Percentiles rank a stretch among this genome's conserved stretches.
Evolutionary conservation across 257 asterid species (phyloP).

Genomic region (Salvia rosmarinus): DNA sequence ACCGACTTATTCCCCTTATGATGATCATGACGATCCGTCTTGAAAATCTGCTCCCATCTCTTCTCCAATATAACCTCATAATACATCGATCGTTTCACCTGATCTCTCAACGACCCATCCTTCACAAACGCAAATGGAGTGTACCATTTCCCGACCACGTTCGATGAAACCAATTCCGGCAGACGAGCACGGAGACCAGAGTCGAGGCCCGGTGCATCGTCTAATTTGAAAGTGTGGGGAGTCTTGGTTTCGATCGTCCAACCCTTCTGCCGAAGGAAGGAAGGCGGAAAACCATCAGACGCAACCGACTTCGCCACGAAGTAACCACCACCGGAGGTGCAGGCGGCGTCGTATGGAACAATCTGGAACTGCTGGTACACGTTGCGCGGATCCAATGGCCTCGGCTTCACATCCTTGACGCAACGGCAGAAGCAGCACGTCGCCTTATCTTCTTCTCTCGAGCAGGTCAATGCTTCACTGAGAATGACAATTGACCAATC

Average conservation of each 20-base stretch:
- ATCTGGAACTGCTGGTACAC: conserved; percentile 52
- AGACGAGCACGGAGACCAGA: conserved; percentile 37
- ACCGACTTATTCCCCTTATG: conserved; percentile 27
- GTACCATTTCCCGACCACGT: conserved; percentile 59
- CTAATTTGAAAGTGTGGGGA: conserved; percentile 35
- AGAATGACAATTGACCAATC: too few relatives aligned
- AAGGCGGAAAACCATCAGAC: conserved; percentile 52
- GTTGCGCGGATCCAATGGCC: conserved; percentile 57
- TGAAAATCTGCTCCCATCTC: conserved; percentile 60
- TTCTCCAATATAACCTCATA: conserved; percentile 61
- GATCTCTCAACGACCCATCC: conserved; percentile 46
- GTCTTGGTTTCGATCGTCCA: conserved; percentile 44
- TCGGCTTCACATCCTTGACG: conserved; percentile 48
- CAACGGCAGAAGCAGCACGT: conserved; percentile 55
- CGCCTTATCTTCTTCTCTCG: conserved; percentile 56
- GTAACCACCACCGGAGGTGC: conserved; percentile 19
- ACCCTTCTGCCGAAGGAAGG: conserved; percentile 42
- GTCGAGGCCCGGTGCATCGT: conserved; percentile 46
- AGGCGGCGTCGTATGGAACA: conserved; percentile 7
- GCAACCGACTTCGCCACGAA: conserved; percentile 44
- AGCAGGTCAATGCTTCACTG: conserved; percentile 67
- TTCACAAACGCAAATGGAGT: conserved; percentile 61
- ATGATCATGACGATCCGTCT: neutral
- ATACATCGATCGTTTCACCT: conserved; percentile 50
- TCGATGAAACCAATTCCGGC: conserved; percentile 28